phyloP scores from a whole-genome alignment of 2,329 filamentous ascomycete genomes.

The Chrysoporthe austroafricana region DNA sequence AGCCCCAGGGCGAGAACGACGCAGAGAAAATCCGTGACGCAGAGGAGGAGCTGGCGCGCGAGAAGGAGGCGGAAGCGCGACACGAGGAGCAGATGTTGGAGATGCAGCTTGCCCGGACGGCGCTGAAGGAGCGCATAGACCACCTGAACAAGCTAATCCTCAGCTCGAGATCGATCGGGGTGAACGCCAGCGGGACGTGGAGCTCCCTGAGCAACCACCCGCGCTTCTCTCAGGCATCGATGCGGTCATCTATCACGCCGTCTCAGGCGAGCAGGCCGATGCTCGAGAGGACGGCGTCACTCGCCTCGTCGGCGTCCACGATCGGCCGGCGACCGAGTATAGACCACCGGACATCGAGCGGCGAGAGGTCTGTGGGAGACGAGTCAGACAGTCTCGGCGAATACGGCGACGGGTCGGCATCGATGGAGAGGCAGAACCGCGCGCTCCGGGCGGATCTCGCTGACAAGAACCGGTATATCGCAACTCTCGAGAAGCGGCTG shows the following conservation, averaged over 20 bases:
- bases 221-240: slow-evolving; percentile 64
- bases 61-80: slow-evolving; percentile 80
- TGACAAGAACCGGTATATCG: slow-evolving; percentile 97
- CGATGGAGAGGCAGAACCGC: slow-evolving; percentile 80
- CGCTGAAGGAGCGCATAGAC: slow-evolving; percentile 95
- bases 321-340: slow-evolving; percentile 57
- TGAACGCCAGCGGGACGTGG: slow-evolving; percentile 77
- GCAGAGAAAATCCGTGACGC: slow-evolving; percentile 66
- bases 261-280: slow-evolving; percentile 57
- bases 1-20: slow-evolving; percentile 64
- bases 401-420: slow-evolving; percentile 84
- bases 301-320: slow-evolving; percentile 65
- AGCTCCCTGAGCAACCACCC: slow-evolving; percentile 69
- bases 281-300: slow-evolving; percentile 68
- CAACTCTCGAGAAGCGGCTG: slow-evolving; percentile 88
- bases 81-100: slow-evolving; percentile 98
- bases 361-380: slow-evolving; percentile 49
- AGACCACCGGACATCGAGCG: slow-evolving; percentile 48
- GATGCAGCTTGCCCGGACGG: slow-evolving; percentile 95
- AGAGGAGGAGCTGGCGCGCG: slow-evolving; percentile 72
- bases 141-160: slow-evolving; percentile 94
- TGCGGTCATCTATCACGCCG: slow-evolving; percentile 66
- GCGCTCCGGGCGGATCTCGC: slow-evolving; percentile 92
- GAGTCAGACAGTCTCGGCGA: slow-evolving; percentile 77
- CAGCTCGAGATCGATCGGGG: slow-evolving; percentile 92